Percentiles rank a stretch among this genome's conserved stretches.
These are phyloP conservation scores for Coemansia sp. DNA, from an alignment of 192 early-diverging fungal genomes.

Conservation along the genomic window DNA sequence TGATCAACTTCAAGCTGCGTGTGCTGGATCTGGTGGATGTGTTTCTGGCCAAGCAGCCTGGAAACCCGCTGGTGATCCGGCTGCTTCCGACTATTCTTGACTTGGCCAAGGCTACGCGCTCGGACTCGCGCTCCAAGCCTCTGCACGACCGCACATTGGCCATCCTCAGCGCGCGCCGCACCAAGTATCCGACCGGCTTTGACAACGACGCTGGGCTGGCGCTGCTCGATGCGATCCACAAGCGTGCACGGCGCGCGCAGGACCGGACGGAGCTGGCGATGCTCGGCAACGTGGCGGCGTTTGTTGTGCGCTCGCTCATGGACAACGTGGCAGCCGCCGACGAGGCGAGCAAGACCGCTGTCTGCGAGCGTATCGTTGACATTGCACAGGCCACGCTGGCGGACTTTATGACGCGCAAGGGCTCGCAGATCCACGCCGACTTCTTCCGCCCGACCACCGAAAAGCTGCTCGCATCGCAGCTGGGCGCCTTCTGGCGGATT, in stretches of 20 bases:
- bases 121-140: constrained; percentile 61
- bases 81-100: constrained; percentile 72
- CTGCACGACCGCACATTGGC: constrained; percentile 69
- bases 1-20: constrained; percentile 90
- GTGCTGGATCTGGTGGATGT: constrained; percentile 81
- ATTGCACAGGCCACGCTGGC: constrained; percentile 62
- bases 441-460: constrained; percentile 57
- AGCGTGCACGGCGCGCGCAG: constrained; percentile 68
- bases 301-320: constrained; percentile 61
- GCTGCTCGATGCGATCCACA: constrained; percentile 68
- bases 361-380: constrained; percentile 40
- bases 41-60: constrained; percentile 68
- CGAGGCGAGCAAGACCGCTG: not conserved
- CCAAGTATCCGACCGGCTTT: constrained; percentile 60
- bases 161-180: constrained; percentile 65
- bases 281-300: constrained; percentile 59
- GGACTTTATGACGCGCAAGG: constrained; percentile 78
- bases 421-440: constrained; percentile 65
- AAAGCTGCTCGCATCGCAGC: constrained; percentile 24
- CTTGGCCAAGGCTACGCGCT: constrained; percentile 56
- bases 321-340: constrained; percentile 24
- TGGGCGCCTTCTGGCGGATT: constrained; percentile 66
- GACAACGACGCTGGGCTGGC: constrained; percentile 60
- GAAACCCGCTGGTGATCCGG: constrained; percentile 70
- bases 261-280: constrained; percentile 56